phyloP scores from a whole-genome alignment of 1,284 basidiomycete genomes.

The Cryptococcus wingfieldii region DNA sequence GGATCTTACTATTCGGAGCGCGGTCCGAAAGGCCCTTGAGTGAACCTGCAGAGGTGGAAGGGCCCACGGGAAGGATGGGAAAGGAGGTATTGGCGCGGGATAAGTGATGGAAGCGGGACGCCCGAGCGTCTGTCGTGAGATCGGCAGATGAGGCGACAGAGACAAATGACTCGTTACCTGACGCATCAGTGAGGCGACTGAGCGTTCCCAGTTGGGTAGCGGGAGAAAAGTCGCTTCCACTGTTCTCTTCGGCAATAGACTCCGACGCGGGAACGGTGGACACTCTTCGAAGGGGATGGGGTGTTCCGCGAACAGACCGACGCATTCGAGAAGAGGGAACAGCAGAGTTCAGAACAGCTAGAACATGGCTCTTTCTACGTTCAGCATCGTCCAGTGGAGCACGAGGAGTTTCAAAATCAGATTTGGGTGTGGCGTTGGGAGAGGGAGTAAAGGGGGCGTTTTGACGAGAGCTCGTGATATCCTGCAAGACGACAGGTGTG shows the following conservation, averaged over 20 bases:
- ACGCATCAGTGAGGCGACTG: conserved; percentile 10
- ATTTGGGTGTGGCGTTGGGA: conserved; percentile 4
- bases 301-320: conserved; percentile 26
- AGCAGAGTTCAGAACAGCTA: conserved; percentile 36
- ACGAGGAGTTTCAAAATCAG: conserved; percentile 28
- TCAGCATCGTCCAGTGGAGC: conserved; percentile 34
- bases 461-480: conserved; percentile 25
- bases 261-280: conserved; percentile 25
- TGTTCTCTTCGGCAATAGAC: conserved; percentile 29
- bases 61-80: conserved; percentile 27
- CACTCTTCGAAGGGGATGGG: conserved; percentile 35
- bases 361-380: conserved; percentile 37
- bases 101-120: conserved; percentile 10
- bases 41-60: conserved; percentile 20
- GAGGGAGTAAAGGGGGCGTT: conserved; percentile 32
- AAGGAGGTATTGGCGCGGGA: conserved; percentile 43
- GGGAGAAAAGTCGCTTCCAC: not conserved
- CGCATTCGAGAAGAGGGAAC: conserved; percentile 21
- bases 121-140: conserved; percentile 42
- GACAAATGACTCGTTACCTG: conserved; percentile 40
- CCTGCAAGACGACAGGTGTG: conserved; percentile 20
- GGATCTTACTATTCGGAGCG: conserved; percentile 44
- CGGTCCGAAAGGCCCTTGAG: conserved; percentile 25
- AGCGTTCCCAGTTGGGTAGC: conserved; percentile 2
- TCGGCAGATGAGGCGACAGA: conserved; percentile 47